Evolutionary conservation across 306 rosid species (phyloP).

Genomic region (Pterocarpus macrocarpus): DNA sequence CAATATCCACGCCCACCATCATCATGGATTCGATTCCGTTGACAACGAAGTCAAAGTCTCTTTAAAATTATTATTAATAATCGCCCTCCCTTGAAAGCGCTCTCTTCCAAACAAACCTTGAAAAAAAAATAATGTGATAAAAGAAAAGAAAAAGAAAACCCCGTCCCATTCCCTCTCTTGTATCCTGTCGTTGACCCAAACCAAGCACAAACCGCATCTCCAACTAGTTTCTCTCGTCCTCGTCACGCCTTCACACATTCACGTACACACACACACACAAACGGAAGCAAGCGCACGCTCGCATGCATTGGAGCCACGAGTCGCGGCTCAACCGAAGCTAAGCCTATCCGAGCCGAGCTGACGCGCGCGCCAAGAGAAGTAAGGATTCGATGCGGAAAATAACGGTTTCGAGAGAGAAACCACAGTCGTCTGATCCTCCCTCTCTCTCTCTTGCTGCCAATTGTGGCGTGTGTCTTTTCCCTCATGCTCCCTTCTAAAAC

Average conservation of each 20-base stretch:
- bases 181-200: too few relatives aligned
- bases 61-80: too few relatives aligned
- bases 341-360: constrained; percentile 43
- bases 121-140: too few relatives aligned
- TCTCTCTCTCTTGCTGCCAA: constrained; percentile 25
- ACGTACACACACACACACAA: background rate
- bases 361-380: constrained; percentile 58
- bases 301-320: background rate
- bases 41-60: too few relatives aligned
- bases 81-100: too few relatives aligned
- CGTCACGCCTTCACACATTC: background rate
- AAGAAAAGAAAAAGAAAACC: too few relatives aligned
- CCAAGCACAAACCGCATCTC: too few relatives aligned
- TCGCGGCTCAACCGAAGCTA: background rate
- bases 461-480: constrained; percentile 43
- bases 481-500: constrained; percentile 36
- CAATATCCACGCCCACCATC: too few relatives aligned
- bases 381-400: constrained; percentile 55
- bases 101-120: too few relatives aligned
- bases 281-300: background rate
- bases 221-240: too few relatives aligned
- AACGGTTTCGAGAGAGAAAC: constrained; percentile 58
- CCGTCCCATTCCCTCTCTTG: too few relatives aligned
- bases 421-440: constrained; percentile 60
- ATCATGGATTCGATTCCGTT: too few relatives aligned